These are phyloP conservation scores for Melastoma candidum DNA, from an alignment of 441 rosid genomes.

Conservation along the genomic window DNA sequence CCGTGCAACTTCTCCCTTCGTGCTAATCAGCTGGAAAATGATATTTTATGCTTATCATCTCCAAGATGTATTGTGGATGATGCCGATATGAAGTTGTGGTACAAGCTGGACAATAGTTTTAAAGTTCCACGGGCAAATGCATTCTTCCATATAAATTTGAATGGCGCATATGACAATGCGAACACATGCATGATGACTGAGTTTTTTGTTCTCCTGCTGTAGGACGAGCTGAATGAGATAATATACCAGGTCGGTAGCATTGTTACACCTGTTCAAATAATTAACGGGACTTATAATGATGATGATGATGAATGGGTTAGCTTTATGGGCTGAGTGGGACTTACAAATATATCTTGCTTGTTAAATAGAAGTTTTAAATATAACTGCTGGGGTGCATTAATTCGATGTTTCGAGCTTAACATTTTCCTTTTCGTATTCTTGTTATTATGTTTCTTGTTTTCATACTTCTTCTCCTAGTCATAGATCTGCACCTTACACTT, in stretches of 20 bases:
- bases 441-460: too few relatives aligned
- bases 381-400: too few relatives aligned
- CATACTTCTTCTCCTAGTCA: too few relatives aligned
- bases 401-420: too few relatives aligned
- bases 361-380: too few relatives aligned
- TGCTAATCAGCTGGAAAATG: conserved; percentile 27
- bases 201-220: conserved; percentile 82
- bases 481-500: too few relatives aligned
- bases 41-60: conserved; percentile 24
- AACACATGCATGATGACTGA: conserved; percentile 76
- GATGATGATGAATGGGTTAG: too few relatives aligned
- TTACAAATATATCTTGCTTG: too few relatives aligned
- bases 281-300: too few relatives aligned
- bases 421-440: too few relatives aligned
- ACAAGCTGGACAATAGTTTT: conserved; percentile 79
- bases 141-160: conserved; percentile 76
- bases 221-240: conserved; percentile 69
- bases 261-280: not conserved
- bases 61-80: conserved; percentile 74
- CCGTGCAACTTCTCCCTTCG: conserved; percentile 75
- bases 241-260: conserved; percentile 62
- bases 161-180: conserved; percentile 58
- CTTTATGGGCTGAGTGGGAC: too few relatives aligned
- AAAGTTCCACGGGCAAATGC: conserved; percentile 86
- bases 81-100: conserved; percentile 81